Base-by-base conservation (phyloP, 192 early-diverging fungal genomes). In the Linderina pennispora region DNA sequence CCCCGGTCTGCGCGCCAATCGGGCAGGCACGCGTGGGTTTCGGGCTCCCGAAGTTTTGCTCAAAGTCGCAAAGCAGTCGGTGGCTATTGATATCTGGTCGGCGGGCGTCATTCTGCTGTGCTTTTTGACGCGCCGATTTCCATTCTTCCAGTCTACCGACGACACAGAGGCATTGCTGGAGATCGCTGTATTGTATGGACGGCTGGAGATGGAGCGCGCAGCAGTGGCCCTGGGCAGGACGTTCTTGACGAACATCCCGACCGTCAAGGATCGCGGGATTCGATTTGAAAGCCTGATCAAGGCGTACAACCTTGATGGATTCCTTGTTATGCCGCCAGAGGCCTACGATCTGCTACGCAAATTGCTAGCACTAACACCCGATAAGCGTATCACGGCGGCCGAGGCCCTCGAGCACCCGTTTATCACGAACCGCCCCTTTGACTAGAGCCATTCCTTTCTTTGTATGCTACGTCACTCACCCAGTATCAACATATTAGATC, bases 21-120 rank as follows among this genome's bases (percentile, higher is more conserved):
- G 94, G 8, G 91, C 89, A 1, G 94, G 94, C 10, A 97, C 94
- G 1, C 73, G 88, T 36, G 94, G 94, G 6, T 97, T 93, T 48
- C 78, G 94, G 11, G 89, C 94, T 5, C 94, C 94, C 1, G 94
- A 97, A 50, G 89, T 97, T 0, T 60, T 97, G 9, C 71, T 97
- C 19, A 89, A 88, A 44, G 80, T 90, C 4, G 41, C 69, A 2
- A 37, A 80, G 41, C 94, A 97, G 53, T 86, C 89, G 8, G 44
- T 61, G 76, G 84, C 89, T 0, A 80, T 97, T 23, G 94, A 97
- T 53, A 77, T 97, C 3, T 97, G 94, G 94, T 79, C 91, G 2
- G 90, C 79, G 2, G 94, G 94, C 26, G 90, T 93, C 1, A 94
- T 85, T 23, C 46, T 97, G 10, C 54, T 92, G 4, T 87, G 77